phyloP scores from a whole-genome alignment of 129 eudicot genomes.

The Logfia minima region DNA sequence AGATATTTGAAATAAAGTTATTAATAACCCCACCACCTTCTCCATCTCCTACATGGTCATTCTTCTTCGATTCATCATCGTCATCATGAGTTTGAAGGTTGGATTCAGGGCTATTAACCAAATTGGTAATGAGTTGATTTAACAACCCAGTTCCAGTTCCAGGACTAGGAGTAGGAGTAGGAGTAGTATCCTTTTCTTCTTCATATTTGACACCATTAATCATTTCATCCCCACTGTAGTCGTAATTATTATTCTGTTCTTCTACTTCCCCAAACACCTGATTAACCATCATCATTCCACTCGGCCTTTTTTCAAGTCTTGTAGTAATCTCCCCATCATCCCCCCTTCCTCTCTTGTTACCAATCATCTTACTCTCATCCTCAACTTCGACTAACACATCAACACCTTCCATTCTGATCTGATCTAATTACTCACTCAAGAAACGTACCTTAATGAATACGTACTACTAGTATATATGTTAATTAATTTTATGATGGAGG shows the following conservation, averaged over 20 bases:
- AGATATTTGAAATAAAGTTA: background rate
- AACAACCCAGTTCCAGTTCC: conserved; percentile 30
- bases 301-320: conserved; percentile 34
- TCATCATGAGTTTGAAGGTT: background rate
- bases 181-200: conserved; percentile 13
- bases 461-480: background rate
- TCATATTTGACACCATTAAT: conserved; percentile 37
- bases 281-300: conserved; percentile 23
- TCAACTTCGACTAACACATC: background rate
- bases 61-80: background rate
- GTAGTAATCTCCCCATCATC: conserved; percentile 3
- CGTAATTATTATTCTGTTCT: background rate
- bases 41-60: background rate
- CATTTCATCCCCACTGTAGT: conserved; percentile 27
- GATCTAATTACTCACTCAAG: background rate
- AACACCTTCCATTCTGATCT: conserved; percentile 22
- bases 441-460: background rate
- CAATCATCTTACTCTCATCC: conserved; percentile 19
- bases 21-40: conserved; percentile 27
- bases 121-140: conserved; percentile 39
- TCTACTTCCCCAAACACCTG: background rate
- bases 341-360: conserved; percentile 35
- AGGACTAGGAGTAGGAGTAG: background rate
- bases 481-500: background rate
- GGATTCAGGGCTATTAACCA: conserved; percentile 36